Percentiles rank a stretch among this genome's conserved stretches.
phyloP scores from a whole-genome alignment of 192 early-diverging fungal genomes.

The Gryganskiella cystojenkinii region DNA sequence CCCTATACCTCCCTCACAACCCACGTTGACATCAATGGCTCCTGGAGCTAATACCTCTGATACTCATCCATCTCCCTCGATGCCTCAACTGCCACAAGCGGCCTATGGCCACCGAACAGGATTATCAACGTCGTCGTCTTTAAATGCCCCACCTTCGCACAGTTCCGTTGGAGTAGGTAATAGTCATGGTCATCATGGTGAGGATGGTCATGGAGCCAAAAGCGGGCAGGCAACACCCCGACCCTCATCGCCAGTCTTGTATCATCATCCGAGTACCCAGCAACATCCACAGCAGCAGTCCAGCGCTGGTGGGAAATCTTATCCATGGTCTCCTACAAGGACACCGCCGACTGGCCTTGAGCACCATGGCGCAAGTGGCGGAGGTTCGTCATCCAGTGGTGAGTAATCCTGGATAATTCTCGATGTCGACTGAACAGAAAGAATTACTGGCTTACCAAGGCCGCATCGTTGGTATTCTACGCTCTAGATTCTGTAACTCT shows the following conservation, averaged over 20 bases:
- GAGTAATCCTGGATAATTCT: background rate
- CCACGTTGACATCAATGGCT: background rate
- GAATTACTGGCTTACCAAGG: too few relatives aligned
- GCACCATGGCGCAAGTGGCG: background rate
- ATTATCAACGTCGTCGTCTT: background rate
- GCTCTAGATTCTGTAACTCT: constrained; percentile 31
- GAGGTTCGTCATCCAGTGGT: constrained; percentile 6
- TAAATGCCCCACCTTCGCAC: background rate
- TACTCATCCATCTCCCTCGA: background rate
- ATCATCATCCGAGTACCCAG: constrained; percentile 13
- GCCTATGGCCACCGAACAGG: background rate
- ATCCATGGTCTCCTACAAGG: constrained; percentile 19
- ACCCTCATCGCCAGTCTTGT: constrained; percentile 3
- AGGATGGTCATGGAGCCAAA: constrained; percentile 4
- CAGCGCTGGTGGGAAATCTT: background rate
- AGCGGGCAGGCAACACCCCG: constrained; percentile 31
- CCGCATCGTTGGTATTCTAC: background rate
- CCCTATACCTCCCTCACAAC: background rate
- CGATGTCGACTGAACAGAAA: background rate
- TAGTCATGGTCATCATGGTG: background rate
- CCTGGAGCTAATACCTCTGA: background rate
- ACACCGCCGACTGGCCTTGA: constrained; percentile 2
- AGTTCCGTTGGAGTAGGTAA: too few relatives aligned
- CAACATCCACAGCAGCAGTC: constrained; percentile 5
- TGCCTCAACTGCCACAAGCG: background rate